Evolutionary conservation across 1,284 basidiomycete species (phyloP).

Genomic region (Ceratobasidium sp.): DNA sequence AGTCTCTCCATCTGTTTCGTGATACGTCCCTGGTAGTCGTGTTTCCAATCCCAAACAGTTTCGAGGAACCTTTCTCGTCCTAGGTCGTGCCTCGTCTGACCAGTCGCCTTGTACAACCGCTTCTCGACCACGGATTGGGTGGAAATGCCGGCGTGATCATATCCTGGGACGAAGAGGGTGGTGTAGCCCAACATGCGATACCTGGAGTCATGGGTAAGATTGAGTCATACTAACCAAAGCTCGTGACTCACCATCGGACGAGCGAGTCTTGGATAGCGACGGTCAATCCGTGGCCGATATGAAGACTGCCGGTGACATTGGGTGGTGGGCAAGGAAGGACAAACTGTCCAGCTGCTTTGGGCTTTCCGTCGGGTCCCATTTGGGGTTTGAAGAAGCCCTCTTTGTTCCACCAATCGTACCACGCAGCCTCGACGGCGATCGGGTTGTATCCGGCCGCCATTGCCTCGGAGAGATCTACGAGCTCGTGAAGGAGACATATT

Average conservation of each 20-base stretch:
- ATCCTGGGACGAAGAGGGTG: constrained; percentile 90
- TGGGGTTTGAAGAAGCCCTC: constrained; percentile 91
- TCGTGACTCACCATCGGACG: constrained; percentile 74
- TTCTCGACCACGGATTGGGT: constrained; percentile 99
- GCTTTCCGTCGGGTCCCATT: constrained; percentile 62
- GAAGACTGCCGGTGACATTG: constrained; percentile 97
- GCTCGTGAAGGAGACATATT: neutral
- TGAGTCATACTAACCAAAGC: neutral
- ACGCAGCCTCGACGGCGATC: constrained; percentile 91
- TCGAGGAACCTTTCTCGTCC: constrained; percentile 92
- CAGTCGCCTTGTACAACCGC: constrained; percentile 82
- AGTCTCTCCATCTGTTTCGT: constrained; percentile 88
- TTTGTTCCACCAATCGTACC: constrained; percentile 98
- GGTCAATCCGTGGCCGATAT: constrained; percentile 96
- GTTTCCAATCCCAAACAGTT: constrained; percentile 96
- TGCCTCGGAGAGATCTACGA: constrained; percentile 80
- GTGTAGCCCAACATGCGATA: constrained; percentile 97
- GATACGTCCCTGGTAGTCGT: constrained; percentile 92
- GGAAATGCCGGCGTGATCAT: constrained; percentile 98
- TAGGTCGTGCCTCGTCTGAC: constrained; percentile 89
- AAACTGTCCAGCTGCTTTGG: constrained; percentile 69
- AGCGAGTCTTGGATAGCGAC: constrained; percentile 91
- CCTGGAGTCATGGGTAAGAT: constrained; percentile 55
- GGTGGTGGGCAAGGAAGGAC: constrained; percentile 94
- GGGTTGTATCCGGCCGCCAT: constrained; percentile 95